Evolutionary conservation across 2,329 filamentous ascomycete species (phyloP).

Genomic region (Pseudopithomyces chartarum): DNA sequence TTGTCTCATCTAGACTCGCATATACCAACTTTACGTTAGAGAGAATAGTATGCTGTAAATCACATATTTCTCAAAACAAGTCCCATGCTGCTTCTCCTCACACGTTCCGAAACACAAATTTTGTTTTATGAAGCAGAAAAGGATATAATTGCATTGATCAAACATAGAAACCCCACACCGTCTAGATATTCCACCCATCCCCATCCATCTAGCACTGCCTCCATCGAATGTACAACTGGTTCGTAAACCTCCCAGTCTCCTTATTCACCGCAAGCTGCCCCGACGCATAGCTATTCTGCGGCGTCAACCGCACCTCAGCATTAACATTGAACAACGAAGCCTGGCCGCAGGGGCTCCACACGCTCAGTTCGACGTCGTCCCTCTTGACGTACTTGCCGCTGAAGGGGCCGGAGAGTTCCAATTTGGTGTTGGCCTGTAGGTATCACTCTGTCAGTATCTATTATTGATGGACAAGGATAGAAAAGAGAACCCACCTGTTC

Average conservation of each 20-base stretch:
- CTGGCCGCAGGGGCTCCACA: slow-evolving; percentile 39
- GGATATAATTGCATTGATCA: too few species aligned
- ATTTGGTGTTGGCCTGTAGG: background rate
- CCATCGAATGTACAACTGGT: slow-evolving; percentile 39
- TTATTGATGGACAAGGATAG: background rate
- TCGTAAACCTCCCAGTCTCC: slow-evolving; percentile 32
- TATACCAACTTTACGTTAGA: background rate
- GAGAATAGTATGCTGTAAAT: background rate
- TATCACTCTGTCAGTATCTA: background rate
- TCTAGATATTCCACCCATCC: background rate
- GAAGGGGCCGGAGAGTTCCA: slow-evolving; percentile 48
- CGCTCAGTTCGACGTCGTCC: slow-evolving; percentile 40
- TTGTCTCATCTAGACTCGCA: background rate
- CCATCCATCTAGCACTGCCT: slow-evolving; percentile 33
- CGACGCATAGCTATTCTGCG: slow-evolving; percentile 20
- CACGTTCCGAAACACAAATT: too few species aligned
- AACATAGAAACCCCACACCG: background rate
- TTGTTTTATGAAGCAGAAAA: too few species aligned
- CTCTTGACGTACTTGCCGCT: slow-evolving; percentile 52
- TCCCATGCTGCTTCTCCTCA: too few species aligned
- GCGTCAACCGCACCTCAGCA: slow-evolving; percentile 35
- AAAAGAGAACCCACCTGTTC: slow-evolving; percentile 25
- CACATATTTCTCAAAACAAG: background rate
- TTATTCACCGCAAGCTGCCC: slow-evolving; percentile 33
- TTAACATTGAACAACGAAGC: slow-evolving; percentile 37